Conservation (phyloP, 2,329 filamentous ascomycete species). For the Venturia pyrina region DNA sequence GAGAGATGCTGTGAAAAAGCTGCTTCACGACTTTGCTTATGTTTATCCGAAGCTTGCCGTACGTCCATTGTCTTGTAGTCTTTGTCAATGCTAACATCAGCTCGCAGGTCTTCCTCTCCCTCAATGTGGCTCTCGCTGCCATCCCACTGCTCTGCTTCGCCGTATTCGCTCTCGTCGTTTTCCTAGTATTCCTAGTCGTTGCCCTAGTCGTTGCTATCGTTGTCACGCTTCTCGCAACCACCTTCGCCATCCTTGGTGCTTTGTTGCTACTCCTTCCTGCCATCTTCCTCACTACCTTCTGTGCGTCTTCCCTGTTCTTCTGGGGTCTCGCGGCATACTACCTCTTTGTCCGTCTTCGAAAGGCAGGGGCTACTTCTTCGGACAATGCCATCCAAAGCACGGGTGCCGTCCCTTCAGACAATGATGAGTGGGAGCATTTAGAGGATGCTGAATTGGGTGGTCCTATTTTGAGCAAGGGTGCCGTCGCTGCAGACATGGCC, state of each 20-base stretch:
- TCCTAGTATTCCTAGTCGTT: conserved; percentile 51
- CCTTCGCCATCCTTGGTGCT: conserved; percentile 58
- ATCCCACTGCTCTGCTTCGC: conserved; percentile 60
- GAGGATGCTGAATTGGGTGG: not conserved
- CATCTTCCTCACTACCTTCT: conserved; percentile 53
- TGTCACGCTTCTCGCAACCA: conserved; percentile 48
- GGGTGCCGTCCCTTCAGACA: not conserved
- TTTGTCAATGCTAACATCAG: not conserved
- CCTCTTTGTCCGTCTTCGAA: conserved; percentile 16
- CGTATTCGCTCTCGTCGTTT: conserved; percentile 52
- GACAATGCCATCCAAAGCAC: not conserved
- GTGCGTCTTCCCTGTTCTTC: conserved; percentile 56
- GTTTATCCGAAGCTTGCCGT: conserved; percentile 62
- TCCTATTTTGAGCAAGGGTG: not conserved
- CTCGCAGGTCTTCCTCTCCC: conserved; percentile 53
- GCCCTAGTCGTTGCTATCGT: conserved; percentile 46
- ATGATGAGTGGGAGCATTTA: not conserved
- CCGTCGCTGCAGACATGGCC: not conserved
- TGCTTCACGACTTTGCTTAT: conserved; percentile 45
- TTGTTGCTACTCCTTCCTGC: conserved; percentile 58
- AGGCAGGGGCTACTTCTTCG: not conserved
- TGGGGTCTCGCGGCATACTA: conserved; percentile 55
- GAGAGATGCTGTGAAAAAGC: conserved; percentile 47
- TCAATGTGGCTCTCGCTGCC: conserved; percentile 55
- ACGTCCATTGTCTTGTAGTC: conserved; percentile 22